A percentile compares a stretch with the other conserved stretches of the same genome.
Conservation (phyloP, 1,139 yeast genomes). For the Sugiyamaella novakii region DNA sequence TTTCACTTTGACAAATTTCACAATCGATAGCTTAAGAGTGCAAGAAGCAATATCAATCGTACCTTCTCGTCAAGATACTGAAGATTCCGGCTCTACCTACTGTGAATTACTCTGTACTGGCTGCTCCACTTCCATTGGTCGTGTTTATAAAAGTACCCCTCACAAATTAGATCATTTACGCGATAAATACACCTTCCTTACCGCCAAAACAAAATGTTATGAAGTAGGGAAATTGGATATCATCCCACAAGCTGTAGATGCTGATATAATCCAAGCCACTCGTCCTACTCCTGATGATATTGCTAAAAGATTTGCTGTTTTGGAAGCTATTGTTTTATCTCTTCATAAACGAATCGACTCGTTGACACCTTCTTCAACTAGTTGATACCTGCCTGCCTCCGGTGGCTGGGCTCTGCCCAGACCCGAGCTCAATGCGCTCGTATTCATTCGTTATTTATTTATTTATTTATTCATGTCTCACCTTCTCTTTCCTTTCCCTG, state of each 20-base stretch:
- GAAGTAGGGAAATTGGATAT: slow-evolving; percentile 23
- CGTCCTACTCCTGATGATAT: slow-evolving; percentile 27
- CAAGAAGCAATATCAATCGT: slow-evolving; percentile 11
- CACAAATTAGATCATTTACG: slow-evolving; percentile 25
- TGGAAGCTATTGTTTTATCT: slow-evolving; percentile 26
- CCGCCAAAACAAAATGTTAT: slow-evolving; percentile 21
- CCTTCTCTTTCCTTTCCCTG: too few species aligned
- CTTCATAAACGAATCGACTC: slow-evolving; percentile 23
- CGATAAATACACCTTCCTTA: slow-evolving; percentile 26
- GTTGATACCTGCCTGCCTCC: slow-evolving; percentile 7
- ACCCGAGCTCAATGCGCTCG: too few species aligned
- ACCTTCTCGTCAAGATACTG: slow-evolving; percentile 15
- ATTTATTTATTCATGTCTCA: background rate
- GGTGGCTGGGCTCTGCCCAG: slow-evolving; percentile 7
- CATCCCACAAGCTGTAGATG: slow-evolving; percentile 19
- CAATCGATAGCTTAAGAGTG: slow-evolving; percentile 13
- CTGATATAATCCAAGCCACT: slow-evolving; percentile 20
- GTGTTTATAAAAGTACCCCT: slow-evolving; percentile 27
- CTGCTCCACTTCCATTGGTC: slow-evolving; percentile 24
- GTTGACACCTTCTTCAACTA: slow-evolving; percentile 11
- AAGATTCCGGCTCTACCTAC: slow-evolving; percentile 26
- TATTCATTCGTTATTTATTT: slow-evolving; percentile 2
- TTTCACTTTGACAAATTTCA: slow-evolving; percentile 23
- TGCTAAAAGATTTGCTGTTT: slow-evolving; percentile 24
- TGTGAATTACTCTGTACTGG: slow-evolving; percentile 23